phyloP scores from a whole-genome alignment of 2,329 filamentous ascomycete genomes.

The Graphium sp. region DNA sequence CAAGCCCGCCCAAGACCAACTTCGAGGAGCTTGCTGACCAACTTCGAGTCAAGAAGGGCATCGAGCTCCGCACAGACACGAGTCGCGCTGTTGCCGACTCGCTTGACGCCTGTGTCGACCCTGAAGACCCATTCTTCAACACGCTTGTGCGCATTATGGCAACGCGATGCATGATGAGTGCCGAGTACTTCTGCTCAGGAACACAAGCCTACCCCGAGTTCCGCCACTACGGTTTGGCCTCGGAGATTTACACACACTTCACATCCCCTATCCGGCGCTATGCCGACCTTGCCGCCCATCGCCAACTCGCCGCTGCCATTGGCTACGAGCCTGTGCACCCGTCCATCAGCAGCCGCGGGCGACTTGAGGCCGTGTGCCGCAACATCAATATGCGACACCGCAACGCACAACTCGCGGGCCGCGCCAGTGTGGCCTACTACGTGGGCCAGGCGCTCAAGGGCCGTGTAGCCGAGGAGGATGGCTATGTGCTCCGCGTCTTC shows the following conservation, averaged over 20 bases:
- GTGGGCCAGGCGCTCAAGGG: constrained; percentile 90
- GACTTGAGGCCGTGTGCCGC: constrained; percentile 85
- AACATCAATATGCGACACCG: constrained; percentile 97
- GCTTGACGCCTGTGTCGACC: constrained; percentile 68
- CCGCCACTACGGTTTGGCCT: constrained; percentile 90
- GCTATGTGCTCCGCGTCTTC: constrained; percentile 93
- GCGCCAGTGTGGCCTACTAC: constrained; percentile 93
- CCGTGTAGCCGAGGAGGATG: constrained; percentile 62
- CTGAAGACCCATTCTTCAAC: constrained; percentile 87
- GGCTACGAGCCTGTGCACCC: constrained; percentile 79
- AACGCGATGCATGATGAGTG: constrained; percentile 97
- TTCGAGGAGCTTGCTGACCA: constrained; percentile 91
- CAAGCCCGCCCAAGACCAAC: constrained; percentile 81
- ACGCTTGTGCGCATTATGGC: constrained; percentile 94
- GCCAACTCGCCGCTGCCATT: constrained; percentile 89
- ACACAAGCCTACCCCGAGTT: constrained; percentile 89
- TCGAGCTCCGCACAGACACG: constrained; percentile 69
- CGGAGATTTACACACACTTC: constrained; percentile 97
- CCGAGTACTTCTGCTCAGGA: constrained; percentile 94
- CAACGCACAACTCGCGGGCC: constrained; percentile 89
- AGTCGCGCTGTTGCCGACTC: constrained; percentile 90
- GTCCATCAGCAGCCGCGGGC: constrained; percentile 62
- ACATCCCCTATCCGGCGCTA: constrained; percentile 95
- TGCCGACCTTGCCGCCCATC: constrained; percentile 86
- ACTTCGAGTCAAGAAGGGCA: constrained; percentile 67